Evolutionary conservation across 2,329 filamentous ascomycete genomes (phyloP).

Genomic region (Metarhizium album): DNA sequence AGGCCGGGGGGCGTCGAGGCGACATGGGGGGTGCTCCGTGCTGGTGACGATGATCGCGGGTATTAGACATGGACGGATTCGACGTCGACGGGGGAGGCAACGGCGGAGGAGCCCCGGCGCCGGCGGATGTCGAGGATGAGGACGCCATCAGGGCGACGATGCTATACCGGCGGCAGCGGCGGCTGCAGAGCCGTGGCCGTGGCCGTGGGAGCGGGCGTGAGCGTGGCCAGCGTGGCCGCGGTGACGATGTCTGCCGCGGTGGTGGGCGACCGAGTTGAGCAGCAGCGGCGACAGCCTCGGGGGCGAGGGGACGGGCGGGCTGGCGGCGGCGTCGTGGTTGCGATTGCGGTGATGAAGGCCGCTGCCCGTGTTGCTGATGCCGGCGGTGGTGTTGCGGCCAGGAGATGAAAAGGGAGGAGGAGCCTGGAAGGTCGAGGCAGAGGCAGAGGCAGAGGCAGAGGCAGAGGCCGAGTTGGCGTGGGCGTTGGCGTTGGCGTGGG

Average conservation of each 20-base stretch:
- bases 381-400: conserved; percentile 18
- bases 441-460: background rate
- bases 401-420: conserved; percentile 20
- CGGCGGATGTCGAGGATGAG: conserved; percentile 18
- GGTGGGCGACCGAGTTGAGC: conserved; percentile 2
- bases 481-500: conserved; percentile 22
- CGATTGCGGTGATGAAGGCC: conserved; percentile 17
- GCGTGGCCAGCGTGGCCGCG: conserved; percentile 14
- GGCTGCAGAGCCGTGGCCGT: conserved; percentile 12
- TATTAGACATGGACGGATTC: conserved; percentile 7
- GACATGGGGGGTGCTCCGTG: conserved; percentile 24
- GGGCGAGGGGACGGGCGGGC: conserved; percentile 20
- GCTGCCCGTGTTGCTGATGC: conserved; percentile 17
- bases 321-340: conserved; percentile 18
- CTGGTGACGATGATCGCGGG: conserved; percentile 16
- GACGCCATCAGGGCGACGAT: conserved; percentile 21
- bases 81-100: conserved; percentile 19
- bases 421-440: conserved; percentile 17
- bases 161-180: background rate
- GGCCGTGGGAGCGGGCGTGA: conserved; percentile 7
- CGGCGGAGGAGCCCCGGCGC: conserved; percentile 18
- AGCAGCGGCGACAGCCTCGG: conserved; percentile 9
- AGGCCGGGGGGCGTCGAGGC: conserved; percentile 30
- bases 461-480: background rate
- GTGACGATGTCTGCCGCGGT: conserved; percentile 1